phyloP scores from a whole-genome alignment of 768 basidiomycete species.

The Pleurotus eryngii region DNA sequence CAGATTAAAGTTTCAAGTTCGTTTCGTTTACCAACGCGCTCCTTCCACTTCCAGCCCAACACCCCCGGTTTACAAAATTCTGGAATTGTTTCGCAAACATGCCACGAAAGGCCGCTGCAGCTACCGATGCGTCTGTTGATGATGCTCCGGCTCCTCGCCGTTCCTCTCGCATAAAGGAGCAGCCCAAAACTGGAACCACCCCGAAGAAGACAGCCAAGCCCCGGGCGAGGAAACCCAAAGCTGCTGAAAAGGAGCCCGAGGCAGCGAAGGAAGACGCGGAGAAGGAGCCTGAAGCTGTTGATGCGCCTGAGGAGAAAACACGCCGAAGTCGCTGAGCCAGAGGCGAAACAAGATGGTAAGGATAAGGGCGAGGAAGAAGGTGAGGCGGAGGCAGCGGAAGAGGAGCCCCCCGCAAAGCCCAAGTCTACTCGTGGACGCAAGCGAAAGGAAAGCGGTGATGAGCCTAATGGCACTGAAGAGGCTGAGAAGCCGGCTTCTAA shows the following conservation, averaged over 20 bases:
- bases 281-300: constrained; percentile 39
- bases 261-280: constrained; percentile 53
- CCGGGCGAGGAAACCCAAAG: constrained; percentile 49
- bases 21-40: neutral
- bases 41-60: constrained; percentile 7
- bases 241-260: constrained; percentile 35
- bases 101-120: constrained; percentile 68
- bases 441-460: constrained; percentile 14
- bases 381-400: constrained; percentile 19
- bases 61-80: constrained; percentile 10
- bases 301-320: constrained; percentile 28
- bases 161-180: constrained; percentile 72
- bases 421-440: constrained; percentile 8
- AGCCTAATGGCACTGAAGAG: constrained; percentile 21
- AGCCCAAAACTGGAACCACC: constrained; percentile 49
- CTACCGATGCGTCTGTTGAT: constrained; percentile 36
- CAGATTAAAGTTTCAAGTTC: constrained; percentile 1
- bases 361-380: constrained; percentile 36
- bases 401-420: constrained; percentile 20
- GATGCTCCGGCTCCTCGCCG: constrained; percentile 57
- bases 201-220: constrained; percentile 68
- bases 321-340: constrained; percentile 24
- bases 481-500: constrained; percentile 55
- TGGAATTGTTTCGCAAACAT: constrained; percentile 28
- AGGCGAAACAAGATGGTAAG: constrained; percentile 15